These are phyloP conservation scores for Lactarius hengduanensis DNA, from an alignment of 768 basidiomycete genomes.

Conservation along the genomic window DNA sequence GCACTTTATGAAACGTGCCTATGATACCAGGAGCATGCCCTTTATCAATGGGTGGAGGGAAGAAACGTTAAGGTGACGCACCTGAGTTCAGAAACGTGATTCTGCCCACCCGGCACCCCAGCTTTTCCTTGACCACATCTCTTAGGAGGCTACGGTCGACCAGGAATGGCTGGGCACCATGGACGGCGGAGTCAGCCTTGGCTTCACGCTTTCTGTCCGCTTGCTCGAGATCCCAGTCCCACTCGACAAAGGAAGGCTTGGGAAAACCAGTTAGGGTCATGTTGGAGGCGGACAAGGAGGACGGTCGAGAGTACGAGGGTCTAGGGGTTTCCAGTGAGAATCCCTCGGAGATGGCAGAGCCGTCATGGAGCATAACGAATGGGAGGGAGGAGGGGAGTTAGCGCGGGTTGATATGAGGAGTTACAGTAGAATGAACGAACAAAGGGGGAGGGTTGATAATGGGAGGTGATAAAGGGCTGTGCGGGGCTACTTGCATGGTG, in stretches of 20 bases:
- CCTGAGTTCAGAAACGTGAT: conserved; percentile 76
- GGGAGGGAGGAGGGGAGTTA: neutral
- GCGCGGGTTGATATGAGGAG: neutral
- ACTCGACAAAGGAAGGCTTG: conserved; percentile 41
- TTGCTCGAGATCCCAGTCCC: conserved; percentile 73
- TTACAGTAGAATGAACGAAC: neutral
- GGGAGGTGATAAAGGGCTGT: neutral
- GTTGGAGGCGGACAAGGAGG: neutral
- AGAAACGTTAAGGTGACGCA: conserved; percentile 36
- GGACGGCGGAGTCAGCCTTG: conserved; percentile 58
- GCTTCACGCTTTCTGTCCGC: conserved; percentile 66
- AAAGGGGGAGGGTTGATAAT: neutral
- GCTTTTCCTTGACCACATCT: conserved; percentile 74
- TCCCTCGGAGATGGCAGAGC: conserved; percentile 5
- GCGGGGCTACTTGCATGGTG: neutral
- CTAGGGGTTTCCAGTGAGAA: conserved; percentile 17
- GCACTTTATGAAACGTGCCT: conserved; percentile 87
- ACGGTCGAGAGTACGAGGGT: conserved; percentile 2
- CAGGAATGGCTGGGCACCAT: conserved; percentile 64
- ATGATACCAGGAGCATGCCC: conserved; percentile 11
- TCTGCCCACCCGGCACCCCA: conserved; percentile 61
- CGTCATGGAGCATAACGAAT: conserved; percentile 24
- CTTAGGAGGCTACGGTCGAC: conserved; percentile 74
- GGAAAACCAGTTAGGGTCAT: conserved; percentile 8
- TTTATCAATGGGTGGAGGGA: conserved; percentile 25